Evolutionary conservation across 108 stramenopile genomes (phyloP).

Genomic region (Mediolabrus comicus): DNA sequence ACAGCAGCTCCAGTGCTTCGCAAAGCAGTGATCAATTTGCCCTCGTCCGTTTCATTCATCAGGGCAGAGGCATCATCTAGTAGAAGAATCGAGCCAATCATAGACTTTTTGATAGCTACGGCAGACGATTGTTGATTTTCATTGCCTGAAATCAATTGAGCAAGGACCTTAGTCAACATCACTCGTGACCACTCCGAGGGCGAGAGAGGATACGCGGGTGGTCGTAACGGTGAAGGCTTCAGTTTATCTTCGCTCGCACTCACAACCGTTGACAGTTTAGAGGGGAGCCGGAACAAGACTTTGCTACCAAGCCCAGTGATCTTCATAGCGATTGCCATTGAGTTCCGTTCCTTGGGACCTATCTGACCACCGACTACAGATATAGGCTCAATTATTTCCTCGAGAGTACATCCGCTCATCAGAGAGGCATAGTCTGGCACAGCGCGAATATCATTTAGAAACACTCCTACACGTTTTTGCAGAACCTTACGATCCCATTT

Average conservation of each 20-base stretch:
- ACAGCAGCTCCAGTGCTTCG: slow-evolving; percentile 80
- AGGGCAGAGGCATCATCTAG: slow-evolving; percentile 77
- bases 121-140: slow-evolving; percentile 58
- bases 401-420: slow-evolving; percentile 64
- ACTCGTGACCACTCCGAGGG: slow-evolving; percentile 87
- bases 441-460: slow-evolving; percentile 75
- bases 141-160: slow-evolving; percentile 78
- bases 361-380: slow-evolving; percentile 27
- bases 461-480: slow-evolving; percentile 65
- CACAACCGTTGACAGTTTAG: slow-evolving; percentile 74
- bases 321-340: slow-evolving; percentile 69
- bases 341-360: slow-evolving; percentile 54
- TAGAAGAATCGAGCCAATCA: slow-evolving; percentile 79
- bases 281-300: slow-evolving; percentile 63
- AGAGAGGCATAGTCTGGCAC: slow-evolving; percentile 65
- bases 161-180: slow-evolving; percentile 69
- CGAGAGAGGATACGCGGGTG: slow-evolving; percentile 59
- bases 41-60: slow-evolving; percentile 78
- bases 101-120: slow-evolving; percentile 59
- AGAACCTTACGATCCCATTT: slow-evolving; percentile 78
- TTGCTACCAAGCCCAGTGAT: slow-evolving; percentile 72
- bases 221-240: slow-evolving; percentile 59
- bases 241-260: slow-evolving; percentile 82
- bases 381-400: slow-evolving; percentile 84
- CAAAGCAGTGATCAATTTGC: slow-evolving; percentile 56